A percentile compares a stretch with the other conserved stretches of the same genome.
Evolutionary conservation across 176 grass and related monocot genomes (phyloP).

Genomic region (bread wheat (Triticum aestivum)): DNA sequence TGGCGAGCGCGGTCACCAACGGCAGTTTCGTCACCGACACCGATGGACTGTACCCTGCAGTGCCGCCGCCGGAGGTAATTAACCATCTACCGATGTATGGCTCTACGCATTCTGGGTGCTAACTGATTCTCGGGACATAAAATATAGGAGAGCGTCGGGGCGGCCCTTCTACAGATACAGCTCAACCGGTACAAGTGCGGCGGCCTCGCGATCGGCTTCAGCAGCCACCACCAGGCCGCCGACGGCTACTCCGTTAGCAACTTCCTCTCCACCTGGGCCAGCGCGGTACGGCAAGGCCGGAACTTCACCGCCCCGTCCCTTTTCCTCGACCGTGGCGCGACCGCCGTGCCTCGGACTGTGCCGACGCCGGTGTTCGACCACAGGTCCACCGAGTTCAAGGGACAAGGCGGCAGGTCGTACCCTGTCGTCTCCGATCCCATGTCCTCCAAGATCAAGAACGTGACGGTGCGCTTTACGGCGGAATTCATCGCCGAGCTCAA

Average conservation of each 20-base stretch:
- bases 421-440: not conserved
- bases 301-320: not conserved
- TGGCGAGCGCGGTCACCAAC: not conserved
- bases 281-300: not conserved
- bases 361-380: not conserved
- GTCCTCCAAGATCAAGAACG: not conserved
- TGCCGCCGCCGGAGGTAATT: not conserved
- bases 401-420: not conserved
- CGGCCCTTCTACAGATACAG: no score
- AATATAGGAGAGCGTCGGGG: not conserved
- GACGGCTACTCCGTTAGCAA: no score
- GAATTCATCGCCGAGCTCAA: not conserved
- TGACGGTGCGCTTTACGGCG: not conserved
- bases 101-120: no score
- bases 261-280: no score
- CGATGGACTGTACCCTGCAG: slow-evolving; percentile 7
- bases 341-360: not conserved
- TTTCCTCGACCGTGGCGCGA: not conserved
- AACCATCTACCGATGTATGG: no score
- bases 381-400: not conserved
- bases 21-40: not conserved
- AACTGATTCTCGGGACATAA: no score
- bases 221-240: no score
- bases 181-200: no score
- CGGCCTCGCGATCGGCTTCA: no score